A percentile compares a stretch with the other conserved stretches of the same genome.
phyloP scores from a whole-genome alignment of 78 protist species.

The Chrysochromulina tobinii region DNA sequence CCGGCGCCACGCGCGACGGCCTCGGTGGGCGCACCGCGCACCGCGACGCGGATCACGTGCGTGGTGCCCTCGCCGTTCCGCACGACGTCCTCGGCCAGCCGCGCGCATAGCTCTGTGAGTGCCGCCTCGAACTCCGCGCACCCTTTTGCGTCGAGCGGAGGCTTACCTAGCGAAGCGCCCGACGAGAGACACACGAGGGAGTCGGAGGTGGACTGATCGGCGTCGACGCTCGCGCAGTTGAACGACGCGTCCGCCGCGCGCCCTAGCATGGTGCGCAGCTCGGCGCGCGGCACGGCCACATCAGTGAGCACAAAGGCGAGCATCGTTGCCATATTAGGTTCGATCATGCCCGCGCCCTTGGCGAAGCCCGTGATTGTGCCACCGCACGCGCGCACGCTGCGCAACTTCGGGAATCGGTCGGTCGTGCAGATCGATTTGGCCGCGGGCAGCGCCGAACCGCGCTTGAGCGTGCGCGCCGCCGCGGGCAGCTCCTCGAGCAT shows the following conservation, averaged over 20 bases:
- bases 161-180: not conserved
- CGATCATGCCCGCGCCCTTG: constrained; percentile 26
- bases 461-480: not conserved
- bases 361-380: not conserved
- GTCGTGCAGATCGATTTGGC: not conserved
- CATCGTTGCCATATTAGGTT: constrained; percentile 25
- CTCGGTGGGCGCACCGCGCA: not conserved
- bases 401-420: constrained; percentile 13
- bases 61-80: constrained; percentile 14
- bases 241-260: not conserved
- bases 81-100: not conserved
- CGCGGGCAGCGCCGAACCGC: not conserved
- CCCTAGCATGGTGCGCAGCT: not conserved
- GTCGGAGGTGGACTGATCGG: constrained; percentile 14
- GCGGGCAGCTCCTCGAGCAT: not conserved
- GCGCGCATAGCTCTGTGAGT: not conserved
- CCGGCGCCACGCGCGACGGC: not conserved
- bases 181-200: not conserved
- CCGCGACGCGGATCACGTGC: not conserved
- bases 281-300: not conserved
- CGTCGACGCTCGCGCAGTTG: constrained; percentile 16
- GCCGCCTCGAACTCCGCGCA: constrained; percentile 5
- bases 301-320: not conserved
- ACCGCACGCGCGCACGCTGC: not conserved
- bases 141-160: not conserved